Evolutionary conservation across 768 basidiomycete genomes (phyloP), one percentile per base, ranked within the genome.

Genomic region (Russula dissimulans): DNA sequence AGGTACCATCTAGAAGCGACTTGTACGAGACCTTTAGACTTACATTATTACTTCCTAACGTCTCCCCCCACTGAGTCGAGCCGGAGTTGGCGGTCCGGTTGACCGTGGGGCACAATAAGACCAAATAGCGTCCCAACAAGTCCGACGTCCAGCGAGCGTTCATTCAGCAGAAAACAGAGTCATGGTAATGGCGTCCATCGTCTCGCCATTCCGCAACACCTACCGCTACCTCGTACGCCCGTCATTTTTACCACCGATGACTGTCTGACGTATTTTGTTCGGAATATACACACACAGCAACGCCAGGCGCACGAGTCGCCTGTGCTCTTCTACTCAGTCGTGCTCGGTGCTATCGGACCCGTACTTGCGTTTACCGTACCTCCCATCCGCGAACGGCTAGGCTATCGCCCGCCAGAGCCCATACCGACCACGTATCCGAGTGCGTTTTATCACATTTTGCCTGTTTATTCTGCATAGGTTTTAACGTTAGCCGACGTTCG

Each of bases 271-370:
- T 45, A 34, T n/a, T 46, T 29, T 31, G 44, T 38, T 39, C 39
- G 18, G 44, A 57, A 32, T 42, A 36, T 51, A 38, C 34, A 32
- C 3, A 14, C 29, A 48, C 70, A 95, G 92, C 90, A 92, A 91
- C 83, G 87, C 49, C 83, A 86, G 67, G 91, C 92, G 41, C 92
- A 95, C 74, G 92, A 95, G 74, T 83, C 81, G 68, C 92, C 92
- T 32, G 89, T 91, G 71, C 82, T 94, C 71, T 94, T 94, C 78
- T 95, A 85, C 74, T 92, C 92, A 11, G 78, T 85, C 70, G 72
- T 85, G 50, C 74, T 95, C 58, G 92, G 91, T 54, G 67, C 76
- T 58, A 78, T 84, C 67, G 92, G 92, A 2, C 92, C 92, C 11
- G 75, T 86, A 29, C 74, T 92, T 72, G 85, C 85, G 45, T 65